These are phyloP conservation scores for Lentinus polychrous DNA, from an alignment of 1,284 basidiomycete genomes.

Conservation along the genomic window DNA sequence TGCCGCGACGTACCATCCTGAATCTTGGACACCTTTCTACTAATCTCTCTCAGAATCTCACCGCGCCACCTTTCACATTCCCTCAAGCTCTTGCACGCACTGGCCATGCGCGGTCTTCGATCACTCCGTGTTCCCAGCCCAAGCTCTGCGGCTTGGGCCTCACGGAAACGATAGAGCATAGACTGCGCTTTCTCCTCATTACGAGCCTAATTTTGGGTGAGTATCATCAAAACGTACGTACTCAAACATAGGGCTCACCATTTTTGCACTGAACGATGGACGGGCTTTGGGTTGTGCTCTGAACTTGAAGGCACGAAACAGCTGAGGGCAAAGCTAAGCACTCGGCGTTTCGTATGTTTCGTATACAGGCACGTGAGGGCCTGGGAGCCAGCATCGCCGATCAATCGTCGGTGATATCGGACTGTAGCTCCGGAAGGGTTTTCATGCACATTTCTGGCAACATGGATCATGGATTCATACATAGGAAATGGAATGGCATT, in stretches of 20 bases:
- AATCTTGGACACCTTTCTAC: constrained; percentile 94
- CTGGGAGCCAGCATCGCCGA: too few species aligned
- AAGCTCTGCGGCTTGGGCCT: constrained; percentile 93
- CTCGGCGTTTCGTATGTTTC: neutral
- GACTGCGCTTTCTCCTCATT: constrained; percentile 98
- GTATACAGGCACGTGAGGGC: too few species aligned
- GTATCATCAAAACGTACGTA: neutral
- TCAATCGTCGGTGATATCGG: too few species aligned
- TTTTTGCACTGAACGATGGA: constrained; percentile 5
- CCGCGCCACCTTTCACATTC: constrained; percentile 96
- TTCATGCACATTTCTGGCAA: too few species aligned
- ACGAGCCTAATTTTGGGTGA: constrained; percentile 56
- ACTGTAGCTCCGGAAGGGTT: too few species aligned
- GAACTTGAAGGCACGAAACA: too few species aligned
- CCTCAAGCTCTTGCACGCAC: constrained; percentile 81
- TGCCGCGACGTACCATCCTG: constrained; percentile 73
- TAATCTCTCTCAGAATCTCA: constrained; percentile 91
- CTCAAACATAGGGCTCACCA: constrained; percentile 7
- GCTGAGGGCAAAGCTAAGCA: neutral
- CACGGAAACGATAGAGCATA: constrained; percentile 98
- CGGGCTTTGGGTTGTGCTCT: too few species aligned
- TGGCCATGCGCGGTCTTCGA: constrained; percentile 85
- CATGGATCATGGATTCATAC: too few species aligned
- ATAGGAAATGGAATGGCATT: too few species aligned
- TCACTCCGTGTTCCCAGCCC: constrained; percentile 80